Evolutionary conservation across 2,329 filamentous ascomycete species (phyloP), one percentile per base, ranked within the genome.

Genomic region (Sporothrix dimorphospora): DNA sequence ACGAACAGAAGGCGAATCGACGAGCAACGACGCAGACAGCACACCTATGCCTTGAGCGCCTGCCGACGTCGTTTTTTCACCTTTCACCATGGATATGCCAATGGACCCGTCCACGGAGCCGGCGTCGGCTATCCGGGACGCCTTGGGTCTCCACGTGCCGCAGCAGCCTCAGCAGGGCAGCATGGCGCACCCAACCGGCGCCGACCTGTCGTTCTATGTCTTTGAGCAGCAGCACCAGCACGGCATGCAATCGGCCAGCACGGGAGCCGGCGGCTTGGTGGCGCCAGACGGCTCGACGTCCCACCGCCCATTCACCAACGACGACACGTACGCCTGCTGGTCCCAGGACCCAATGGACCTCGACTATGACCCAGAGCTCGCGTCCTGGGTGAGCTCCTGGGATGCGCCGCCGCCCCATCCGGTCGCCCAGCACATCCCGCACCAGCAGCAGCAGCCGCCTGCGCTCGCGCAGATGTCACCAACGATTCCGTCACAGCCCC

Each of bases 291-390:
- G 42, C 19, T 16, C 42, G 14, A 19, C 42, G 6, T 47, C 42
- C 42, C 42, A 47, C 4, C 42, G 14, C 14, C 19, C 42, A 14
- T 47, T 72, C 47, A 16, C 27, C 47, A 14, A 49, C 70, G 61
- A 69, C 61, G 71, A 74, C 24, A 34, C 69, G 14, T 73, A 73
- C 19, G 34, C 38, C 16, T 73, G 61, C 71, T 75, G 73, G 75
- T 16, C 69, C 7, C 74, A 74, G 11, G 77, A 79, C 30, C 71
- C 76, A 1, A 79, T 79, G 78, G 78, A 79, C 21, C 68, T 79
- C 14, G 78, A 79, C 71, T 75, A 77, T 21, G 78, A 78, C 67
- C 70, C 74, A 4, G 78, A 78, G 70, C 72, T 63, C 70, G 74
- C 70, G 63, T 76, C 67, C 14, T 79, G 72, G 76, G 75, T 71